These are phyloP conservation scores for Papiliotrema flavescens DNA, from an alignment of 1,284 basidiomycete genomes.

Conservation along the genomic window DNA sequence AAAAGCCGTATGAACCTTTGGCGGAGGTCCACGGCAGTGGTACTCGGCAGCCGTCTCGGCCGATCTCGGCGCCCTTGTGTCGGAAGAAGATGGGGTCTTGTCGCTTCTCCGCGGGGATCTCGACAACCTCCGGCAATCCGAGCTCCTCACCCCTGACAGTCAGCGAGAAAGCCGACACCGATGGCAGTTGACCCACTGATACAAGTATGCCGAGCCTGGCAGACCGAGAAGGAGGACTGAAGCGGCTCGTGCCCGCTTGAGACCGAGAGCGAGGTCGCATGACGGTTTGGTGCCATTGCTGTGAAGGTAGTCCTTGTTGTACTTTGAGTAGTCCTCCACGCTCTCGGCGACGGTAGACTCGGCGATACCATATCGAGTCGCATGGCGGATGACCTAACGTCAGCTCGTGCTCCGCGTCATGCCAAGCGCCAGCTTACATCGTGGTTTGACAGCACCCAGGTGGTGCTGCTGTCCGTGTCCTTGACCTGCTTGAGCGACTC, in stretches of 20 bases:
- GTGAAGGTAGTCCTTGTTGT: constrained; percentile 3
- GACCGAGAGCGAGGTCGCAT: constrained; percentile 25
- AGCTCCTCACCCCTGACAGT: constrained; percentile 38
- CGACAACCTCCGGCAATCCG: constrained; percentile 37
- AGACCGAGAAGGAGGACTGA: constrained; percentile 39
- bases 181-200: constrained; percentile 29
- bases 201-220: constrained; percentile 41
- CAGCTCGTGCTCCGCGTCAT: neutral
- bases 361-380: constrained; percentile 34
- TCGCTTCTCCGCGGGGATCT: constrained; percentile 27
- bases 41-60: constrained; percentile 42
- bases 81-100: constrained; percentile 43
- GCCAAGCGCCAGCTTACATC: constrained; percentile 14
- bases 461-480: constrained; percentile 26
- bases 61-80: constrained; percentile 29
- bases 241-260: constrained; percentile 29
- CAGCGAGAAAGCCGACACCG: neutral
- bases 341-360: neutral
- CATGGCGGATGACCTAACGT: constrained; percentile 33
- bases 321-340: neutral
- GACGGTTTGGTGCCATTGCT: constrained; percentile 11
- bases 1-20: constrained; percentile 29
- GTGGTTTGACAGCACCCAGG: constrained; percentile 44
- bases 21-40: constrained; percentile 28
- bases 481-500: constrained; percentile 22